Conservation (phyloP, 768 basidiomycete species). For the Hygrocybe punicea region DNA sequence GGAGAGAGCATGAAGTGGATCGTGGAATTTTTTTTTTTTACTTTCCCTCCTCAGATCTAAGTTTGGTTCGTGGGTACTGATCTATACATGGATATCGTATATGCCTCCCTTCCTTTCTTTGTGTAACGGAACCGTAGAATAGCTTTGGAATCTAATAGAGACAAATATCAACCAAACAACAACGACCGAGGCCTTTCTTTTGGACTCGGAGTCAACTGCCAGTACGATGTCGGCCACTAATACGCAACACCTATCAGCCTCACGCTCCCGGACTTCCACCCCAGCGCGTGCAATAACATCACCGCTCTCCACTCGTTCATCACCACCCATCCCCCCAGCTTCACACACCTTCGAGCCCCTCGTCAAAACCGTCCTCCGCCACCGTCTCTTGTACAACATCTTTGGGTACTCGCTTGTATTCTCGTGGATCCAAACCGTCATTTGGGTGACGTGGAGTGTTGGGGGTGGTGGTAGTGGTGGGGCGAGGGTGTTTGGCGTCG, state of each 20-base stretch:
- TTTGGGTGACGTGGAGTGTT: constrained; percentile 45
- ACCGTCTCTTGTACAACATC: constrained; percentile 54
- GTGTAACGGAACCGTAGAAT: too few relatives aligned
- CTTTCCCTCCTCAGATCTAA: too few relatives aligned
- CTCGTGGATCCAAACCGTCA: constrained; percentile 42
- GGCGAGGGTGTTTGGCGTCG: constrained; percentile 12
- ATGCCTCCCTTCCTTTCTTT: too few relatives aligned
- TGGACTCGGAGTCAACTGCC: too few relatives aligned
- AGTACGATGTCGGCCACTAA: background rate
- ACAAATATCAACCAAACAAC: too few relatives aligned
- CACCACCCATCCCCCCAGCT: constrained; percentile 56
- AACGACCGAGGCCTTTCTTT: too few relatives aligned
- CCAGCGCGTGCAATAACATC: constrained; percentile 52
- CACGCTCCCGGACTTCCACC: constrained; percentile 22
- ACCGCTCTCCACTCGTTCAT: constrained; percentile 43
- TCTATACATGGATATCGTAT: background rate
- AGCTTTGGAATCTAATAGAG: too few relatives aligned
- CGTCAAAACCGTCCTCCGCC: constrained; percentile 57
- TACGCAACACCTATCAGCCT: constrained; percentile 10
- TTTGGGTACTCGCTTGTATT: constrained; percentile 50
- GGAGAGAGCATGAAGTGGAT: background rate
- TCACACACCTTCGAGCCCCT: constrained; percentile 62
- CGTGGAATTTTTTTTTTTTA: too few relatives aligned
- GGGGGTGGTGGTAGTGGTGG: constrained; percentile 29
- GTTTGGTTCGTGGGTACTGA: too few relatives aligned